Base-by-base conservation (phyloP, 2,329 filamentous ascomycete species). In the Ophiostoma himal-ulmi region DNA sequence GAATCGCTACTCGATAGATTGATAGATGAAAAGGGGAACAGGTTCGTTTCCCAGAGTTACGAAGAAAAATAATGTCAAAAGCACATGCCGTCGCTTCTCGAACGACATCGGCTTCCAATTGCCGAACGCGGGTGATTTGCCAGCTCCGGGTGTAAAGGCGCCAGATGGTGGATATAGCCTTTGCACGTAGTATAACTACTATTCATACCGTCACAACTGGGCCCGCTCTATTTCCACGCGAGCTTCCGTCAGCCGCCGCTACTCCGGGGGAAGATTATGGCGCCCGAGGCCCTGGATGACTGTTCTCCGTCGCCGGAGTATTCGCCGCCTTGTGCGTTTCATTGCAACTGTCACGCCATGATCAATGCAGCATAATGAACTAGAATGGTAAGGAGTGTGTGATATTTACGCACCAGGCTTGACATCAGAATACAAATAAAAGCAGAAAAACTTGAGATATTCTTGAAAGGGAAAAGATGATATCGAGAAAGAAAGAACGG, bases 141-240 rank as follows among this genome's bases (percentile, higher is more conserved):
- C 34, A 37, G 57, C 57, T 62, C 57, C 57, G 57, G 34, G 60
- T 64, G 14, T n/a, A 22, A 39, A 26, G 36, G 36, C 52, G 52
- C 36, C 36, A 64, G 34, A 26, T 20, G 8, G 62, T 65, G 36
- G 2, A 3, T 10, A 22, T 65, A 65, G n/a, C 10, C 2, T 0
- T 3, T 65, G 5, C 26, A 3, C 0, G 2, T 36, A 5, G 3
- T 7, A 2, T 26, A 11, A 3, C 5, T 26, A 6, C 62, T 65
- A 65, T 22, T 2, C 26, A 39, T n/a, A 41, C 62, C 3, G 2
- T 6, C 10, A 22, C 26, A 20, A 26, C 13, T 62, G 13, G 57
- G 36, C 57, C 57, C 57, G 57, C 26, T 62, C 57, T 62, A 62
- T 62, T 62, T 62, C 57, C 57, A 62, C 57, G 57, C 14, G 57